Conservation (phyloP, 78 protist genomes). For the Dictyostelium firmibasis region DNA sequence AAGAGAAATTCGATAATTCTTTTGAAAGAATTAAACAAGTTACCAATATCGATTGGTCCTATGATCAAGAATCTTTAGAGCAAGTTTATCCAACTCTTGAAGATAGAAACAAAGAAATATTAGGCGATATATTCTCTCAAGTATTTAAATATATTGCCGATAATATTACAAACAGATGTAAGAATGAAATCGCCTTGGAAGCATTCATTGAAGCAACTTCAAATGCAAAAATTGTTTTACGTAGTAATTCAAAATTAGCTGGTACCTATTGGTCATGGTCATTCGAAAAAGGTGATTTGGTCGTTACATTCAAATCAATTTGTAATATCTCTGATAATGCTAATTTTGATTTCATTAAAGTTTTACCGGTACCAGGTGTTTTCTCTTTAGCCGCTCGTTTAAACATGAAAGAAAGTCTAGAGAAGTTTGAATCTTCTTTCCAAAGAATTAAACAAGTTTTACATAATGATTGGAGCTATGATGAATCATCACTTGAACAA, state of each 20-base stretch:
- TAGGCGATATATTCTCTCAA: conserved; percentile 32
- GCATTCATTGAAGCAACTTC: conserved; percentile 46
- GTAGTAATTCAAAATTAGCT: neutral
- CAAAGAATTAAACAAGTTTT: conserved; percentile 13
- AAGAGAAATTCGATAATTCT: neutral
- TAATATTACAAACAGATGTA: conserved; percentile 19
- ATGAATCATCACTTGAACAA: conserved; percentile 10
- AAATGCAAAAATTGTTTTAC: neutral
- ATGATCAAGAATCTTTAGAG: neutral
- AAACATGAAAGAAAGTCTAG: neutral
- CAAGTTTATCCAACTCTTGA: neutral
- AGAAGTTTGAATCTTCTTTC: neutral
- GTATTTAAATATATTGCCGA: neutral
- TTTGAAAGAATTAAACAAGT: neutral
- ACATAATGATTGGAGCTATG: conserved; percentile 37
- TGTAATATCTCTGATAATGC: neutral
- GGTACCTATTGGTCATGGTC: conserved; percentile 17
- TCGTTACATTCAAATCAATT: neutral
- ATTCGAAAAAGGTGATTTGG: conserved; percentile 26
- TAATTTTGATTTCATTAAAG: conserved; percentile 15
- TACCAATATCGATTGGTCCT: neutral
- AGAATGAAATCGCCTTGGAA: conserved; percentile 15
- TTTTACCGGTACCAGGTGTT: conserved; percentile 60
- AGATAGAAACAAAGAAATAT: neutral
- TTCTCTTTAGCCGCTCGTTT: conserved; percentile 19